Percentiles rank a stretch among this genome's conserved stretches.
These are phyloP conservation scores for Astraeus odoratus DNA, from an alignment of 768 basidiomycete species.

Conservation along the genomic window DNA sequence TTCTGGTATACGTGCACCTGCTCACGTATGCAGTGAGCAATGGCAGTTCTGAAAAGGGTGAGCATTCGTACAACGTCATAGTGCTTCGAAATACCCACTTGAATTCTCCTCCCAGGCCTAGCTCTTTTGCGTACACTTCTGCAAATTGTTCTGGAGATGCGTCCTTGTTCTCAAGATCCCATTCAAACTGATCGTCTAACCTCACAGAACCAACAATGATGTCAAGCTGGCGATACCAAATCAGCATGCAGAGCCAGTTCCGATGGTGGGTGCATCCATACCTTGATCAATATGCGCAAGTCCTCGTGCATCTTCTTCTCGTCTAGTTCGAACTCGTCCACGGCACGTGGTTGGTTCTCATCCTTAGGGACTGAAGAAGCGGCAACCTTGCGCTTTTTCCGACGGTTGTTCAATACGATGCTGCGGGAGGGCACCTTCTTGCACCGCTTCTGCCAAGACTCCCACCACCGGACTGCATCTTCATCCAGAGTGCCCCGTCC, in stretches of 20 bases:
- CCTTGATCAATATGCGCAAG: conserved; percentile 88
- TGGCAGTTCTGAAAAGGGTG: conserved; percentile 66
- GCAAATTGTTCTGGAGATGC: conserved; percentile 93
- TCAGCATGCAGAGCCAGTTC: background rate
- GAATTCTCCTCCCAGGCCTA: conserved; percentile 91
- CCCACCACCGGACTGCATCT: conserved; percentile 58
- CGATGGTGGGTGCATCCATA: conserved; percentile 33
- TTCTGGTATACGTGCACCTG: conserved; percentile 90
- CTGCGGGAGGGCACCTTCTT: conserved; percentile 22
- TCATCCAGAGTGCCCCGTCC: conserved; percentile 42
- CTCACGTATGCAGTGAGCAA: conserved; percentile 92
- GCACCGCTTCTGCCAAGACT: conserved; percentile 55
- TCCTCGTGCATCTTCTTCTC: conserved; percentile 71
- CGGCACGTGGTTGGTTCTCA: conserved; percentile 40
- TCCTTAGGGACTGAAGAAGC: conserved; percentile 20
- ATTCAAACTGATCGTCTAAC: conserved; percentile 95
- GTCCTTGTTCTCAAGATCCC: conserved; percentile 80
- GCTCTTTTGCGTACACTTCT: conserved; percentile 74
- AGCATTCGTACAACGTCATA: conserved; percentile 2
- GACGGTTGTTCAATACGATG: conserved; percentile 23
- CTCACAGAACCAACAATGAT: conserved; percentile 91
- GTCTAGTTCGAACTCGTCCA: conserved; percentile 61
- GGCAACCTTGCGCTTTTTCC: conserved; percentile 38
- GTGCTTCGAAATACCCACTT: conserved; percentile 43
- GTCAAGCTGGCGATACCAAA: conserved; percentile 64